Evolutionary conservation across 805 yeast genomes (phyloP), one percentile per base, ranked within the genome.

Genomic region (Grigorovia jiainica): DNA sequence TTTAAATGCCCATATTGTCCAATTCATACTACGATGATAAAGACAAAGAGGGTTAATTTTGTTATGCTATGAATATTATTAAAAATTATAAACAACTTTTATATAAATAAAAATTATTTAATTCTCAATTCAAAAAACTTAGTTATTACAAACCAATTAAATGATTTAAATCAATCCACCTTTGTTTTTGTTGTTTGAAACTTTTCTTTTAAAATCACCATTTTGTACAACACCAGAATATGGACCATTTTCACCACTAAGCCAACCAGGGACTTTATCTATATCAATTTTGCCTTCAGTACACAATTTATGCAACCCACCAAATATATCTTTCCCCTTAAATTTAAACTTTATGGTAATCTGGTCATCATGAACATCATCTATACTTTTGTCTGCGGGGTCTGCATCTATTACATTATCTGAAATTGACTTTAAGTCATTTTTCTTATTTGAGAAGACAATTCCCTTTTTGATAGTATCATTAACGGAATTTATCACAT

Each of bases 1-100:
- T 77, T 80, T 61, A 80, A 80, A 54, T 81, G 87, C 55, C 87
- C 87, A 1, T 81, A 81, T 50, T 81, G 87, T 54, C 86, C 87
- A 0, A 61, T 61, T 6, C 72, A 70, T 34, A 66, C 73, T 5
- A 20, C 64, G 55, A 35, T 58, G 53, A 21, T 73, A 61, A 57
- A 50, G 69, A 78, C 48, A 50, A 60, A 42, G 56, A 70, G 47
- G 72, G 77, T 33, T 53, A 64, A 48, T 70, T 79, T 61, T 51
- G 60, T 49, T 45, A 61, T 54, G 53, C 50, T 54, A 53, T 54
- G 51, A 39, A 16, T 24, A 21, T 33, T 11, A n/a, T 32, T 33
- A 27, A 31, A 31, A 8, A 16, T 16, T 16, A 15, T 13, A 6
- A 30, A n/a, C 11, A 31, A 31, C 3, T 4, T 16, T 13, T 31